Evolutionary conservation across 2,329 filamentous ascomycete genomes (phyloP), one percentile per base, ranked within the genome.

Genomic region (Penicillium sp.): DNA sequence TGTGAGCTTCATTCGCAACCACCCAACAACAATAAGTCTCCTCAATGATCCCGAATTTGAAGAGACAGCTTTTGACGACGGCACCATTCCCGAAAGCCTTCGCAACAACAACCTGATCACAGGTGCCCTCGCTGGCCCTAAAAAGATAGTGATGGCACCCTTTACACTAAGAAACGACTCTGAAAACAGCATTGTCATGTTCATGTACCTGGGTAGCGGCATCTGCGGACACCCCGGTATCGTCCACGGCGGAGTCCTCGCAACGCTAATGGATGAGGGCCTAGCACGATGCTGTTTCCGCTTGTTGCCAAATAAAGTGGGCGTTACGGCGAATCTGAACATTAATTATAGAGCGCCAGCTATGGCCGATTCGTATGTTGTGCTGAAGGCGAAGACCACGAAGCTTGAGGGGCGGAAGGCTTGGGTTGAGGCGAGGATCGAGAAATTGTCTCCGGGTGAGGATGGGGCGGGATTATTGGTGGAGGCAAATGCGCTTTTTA

Each of bases 351-450:
- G 88, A 67, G 85, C 85, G 59, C 93, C 93, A 3, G 88, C 89
- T 46, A 85, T 83, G 65, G 91, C 91, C 3, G 84, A 85, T 24
- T 84, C 84, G 60, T 93, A 88, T 70, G 78, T 95, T 22, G 90
- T 96, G 46, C 77, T 98, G 60, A 83, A 83, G 61, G 92, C 90
- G 3, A 84, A 85, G 70, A 96, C 91, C 22, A 87, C 84, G 8
- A 92, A 89, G 77, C 89, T 93, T 1, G 91, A 97, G 71, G 93
- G 93, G 1, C 82, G 93, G 60, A 98, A 98, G 79, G 93, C 91
- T 11, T 96, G 91, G 91, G 90, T 96, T 1, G 88, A 90, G 76
- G 93, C 90, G 1, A 84, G 85, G 66, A 87, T 98, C 65, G 91
- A 96, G 82, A 87, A 90, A 54, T 21, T 50, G 9, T 42, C 33